phyloP scores from a whole-genome alignment of 257 asterid species.

The Vinca minor region DNA sequence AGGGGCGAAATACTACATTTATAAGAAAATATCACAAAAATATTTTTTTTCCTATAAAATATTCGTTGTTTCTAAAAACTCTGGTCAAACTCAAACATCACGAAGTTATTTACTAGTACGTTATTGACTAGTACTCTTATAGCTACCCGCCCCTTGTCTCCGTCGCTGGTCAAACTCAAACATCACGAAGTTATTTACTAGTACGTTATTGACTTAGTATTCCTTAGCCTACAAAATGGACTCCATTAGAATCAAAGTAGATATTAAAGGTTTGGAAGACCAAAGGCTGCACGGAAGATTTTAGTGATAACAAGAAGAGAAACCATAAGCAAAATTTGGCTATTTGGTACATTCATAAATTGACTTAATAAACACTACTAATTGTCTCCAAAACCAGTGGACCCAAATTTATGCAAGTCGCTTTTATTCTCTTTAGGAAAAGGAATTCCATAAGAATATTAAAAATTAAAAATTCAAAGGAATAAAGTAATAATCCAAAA shows the following conservation, averaged over 20 bases:
- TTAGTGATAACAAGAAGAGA: not conserved
- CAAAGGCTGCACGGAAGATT: not conserved
- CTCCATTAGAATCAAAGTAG: not conserved
- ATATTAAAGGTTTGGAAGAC: not conserved
- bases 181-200: too few species aligned
- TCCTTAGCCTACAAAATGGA: not conserved
- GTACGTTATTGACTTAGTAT: not conserved
- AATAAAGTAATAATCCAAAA: constrained; percentile 35
- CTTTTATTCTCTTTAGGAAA: constrained; percentile 33
- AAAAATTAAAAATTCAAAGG: constrained; percentile 29
- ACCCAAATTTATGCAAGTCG: constrained; percentile 26
- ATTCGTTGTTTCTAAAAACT: too few species aligned
- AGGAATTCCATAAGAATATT: constrained; percentile 7
- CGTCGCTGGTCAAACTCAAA: too few species aligned
- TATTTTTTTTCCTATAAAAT: too few species aligned
- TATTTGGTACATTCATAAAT: constrained; percentile 15
- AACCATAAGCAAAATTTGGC: constrained; percentile 5
- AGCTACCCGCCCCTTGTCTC: too few species aligned
- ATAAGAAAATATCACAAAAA: too few species aligned
- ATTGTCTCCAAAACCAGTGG: constrained; percentile 36
- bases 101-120: too few species aligned
- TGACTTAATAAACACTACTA: constrained; percentile 33
- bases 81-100: too few species aligned
- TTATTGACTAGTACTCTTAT: not conserved
- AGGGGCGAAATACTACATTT: too few species aligned